A percentile compares a stretch with the other conserved stretches of the same genome.
Evolutionary conservation across 1,284 basidiomycete genomes (phyloP).

Genomic region (Anthracocystis panici-leucophaei): DNA sequence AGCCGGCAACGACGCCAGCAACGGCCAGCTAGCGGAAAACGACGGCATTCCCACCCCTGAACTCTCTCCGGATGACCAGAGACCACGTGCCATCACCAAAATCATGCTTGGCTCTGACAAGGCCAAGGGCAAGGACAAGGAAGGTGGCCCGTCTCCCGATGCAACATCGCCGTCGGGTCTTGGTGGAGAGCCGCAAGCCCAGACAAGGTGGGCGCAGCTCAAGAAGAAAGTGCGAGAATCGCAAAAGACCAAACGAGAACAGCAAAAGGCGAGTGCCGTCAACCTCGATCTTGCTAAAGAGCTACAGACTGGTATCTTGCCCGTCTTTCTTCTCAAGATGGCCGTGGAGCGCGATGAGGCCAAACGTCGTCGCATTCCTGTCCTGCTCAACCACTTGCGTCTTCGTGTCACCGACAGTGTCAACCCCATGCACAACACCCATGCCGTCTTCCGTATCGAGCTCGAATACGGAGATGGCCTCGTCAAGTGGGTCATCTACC

Average conservation of each 20-base stretch:
- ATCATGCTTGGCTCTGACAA: constrained; percentile 48
- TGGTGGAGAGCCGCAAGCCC: constrained; percentile 19
- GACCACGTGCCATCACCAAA: constrained; percentile 53
- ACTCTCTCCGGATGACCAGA: constrained; percentile 40
- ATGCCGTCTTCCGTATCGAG: constrained; percentile 89
- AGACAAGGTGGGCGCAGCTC: constrained; percentile 53
- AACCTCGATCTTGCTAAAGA: constrained; percentile 48
- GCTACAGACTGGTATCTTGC: constrained; percentile 50
- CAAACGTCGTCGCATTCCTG: constrained; percentile 82
- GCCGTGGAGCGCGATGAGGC: constrained; percentile 94
- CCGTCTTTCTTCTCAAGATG: constrained; percentile 75
- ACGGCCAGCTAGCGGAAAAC: constrained; percentile 11
- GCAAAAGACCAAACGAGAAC: constrained; percentile 42
- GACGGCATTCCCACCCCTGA: constrained; percentile 38
- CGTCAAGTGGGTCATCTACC: constrained; percentile 90
- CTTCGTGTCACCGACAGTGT: constrained; percentile 87
- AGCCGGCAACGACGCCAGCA: background rate
- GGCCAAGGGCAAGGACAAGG: constrained; percentile 23
- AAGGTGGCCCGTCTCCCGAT: constrained; percentile 14
- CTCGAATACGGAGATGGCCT: constrained; percentile 97
- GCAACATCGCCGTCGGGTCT: constrained; percentile 11
- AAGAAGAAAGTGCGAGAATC: constrained; percentile 56
- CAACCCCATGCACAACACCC: constrained; percentile 81
- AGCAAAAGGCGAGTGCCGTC: constrained; percentile 46
- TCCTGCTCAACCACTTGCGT: constrained; percentile 86